Evolutionary conservation across 1,139 yeast genomes (phyloP), one percentile per base, ranked within the genome.

Genomic region (Pichia kudriavzevii): DNA sequence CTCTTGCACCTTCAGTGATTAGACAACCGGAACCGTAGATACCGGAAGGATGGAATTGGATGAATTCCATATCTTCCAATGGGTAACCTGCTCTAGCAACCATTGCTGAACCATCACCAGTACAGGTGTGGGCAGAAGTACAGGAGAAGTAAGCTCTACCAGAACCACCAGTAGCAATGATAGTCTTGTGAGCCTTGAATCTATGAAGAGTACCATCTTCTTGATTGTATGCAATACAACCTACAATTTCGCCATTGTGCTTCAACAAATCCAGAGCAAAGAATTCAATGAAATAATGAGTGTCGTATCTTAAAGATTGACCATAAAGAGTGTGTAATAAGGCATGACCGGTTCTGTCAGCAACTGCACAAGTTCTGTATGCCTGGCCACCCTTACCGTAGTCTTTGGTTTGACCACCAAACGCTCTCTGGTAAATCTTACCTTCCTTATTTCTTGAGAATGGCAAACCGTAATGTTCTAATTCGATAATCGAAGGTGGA

Each of bases 31-130:
- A 87, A 42, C 98, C 98, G 64, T 91, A 91, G 62, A 91, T 91
- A 74, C 98, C 98, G 26, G 97, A 87, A 44, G 98, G 98, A 66
- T 91, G 98, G 88, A 91, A 91, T 68, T 91, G 98, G 44, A 91
- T 91, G 58, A 91, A 91, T 67, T 91, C 98, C 67, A 88, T 70
- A 67, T 91, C 98, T 69, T 91, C 95, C 58, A 88, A 72, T 40
- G 98, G 98, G 63, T 88, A 77, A 43, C 98, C 98, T 40, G 98
- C 98, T 67, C 98, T 80, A 37, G 96, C 69, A 44, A 85, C 97
- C 97, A 91, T 91, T 52, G 96, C 98, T 59, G 72, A 78, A 63
- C 98, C 98, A 64, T 91, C 98, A 70, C 98, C 98, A 43, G 98
- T 91, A 75, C 98, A 91, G 44, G 98, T 91, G 70, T 91, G 98